phyloP scores from a whole-genome alignment of 1,139 yeast genomes.

The Lodderomyces metapsilosis region DNA sequence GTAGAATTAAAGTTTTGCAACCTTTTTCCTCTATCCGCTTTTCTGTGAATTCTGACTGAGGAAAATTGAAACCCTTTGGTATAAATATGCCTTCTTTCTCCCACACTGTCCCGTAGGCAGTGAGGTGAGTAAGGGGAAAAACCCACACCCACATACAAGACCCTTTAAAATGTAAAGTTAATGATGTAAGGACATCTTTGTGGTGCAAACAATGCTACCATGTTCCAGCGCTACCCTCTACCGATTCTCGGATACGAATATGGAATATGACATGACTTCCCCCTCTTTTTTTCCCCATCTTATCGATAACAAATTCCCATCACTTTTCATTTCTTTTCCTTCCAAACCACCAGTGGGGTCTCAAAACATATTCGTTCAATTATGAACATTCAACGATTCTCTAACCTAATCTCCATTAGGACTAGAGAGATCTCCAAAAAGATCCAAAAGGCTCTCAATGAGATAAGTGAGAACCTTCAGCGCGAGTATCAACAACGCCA shows the following conservation, averaged over 20 bases:
- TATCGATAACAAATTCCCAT: background rate
- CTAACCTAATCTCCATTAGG: constrained; percentile 21
- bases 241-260: constrained; percentile 2
- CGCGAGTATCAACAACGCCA: background rate
- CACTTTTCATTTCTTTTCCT: background rate
- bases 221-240: background rate
- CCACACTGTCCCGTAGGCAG: too few species aligned
- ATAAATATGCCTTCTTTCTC: too few species aligned
- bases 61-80: too few species aligned
- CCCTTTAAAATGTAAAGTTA: too few species aligned
- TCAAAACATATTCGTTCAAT: background rate
- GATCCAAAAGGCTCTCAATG: constrained; percentile 31
- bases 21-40: too few species aligned
- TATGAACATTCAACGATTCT: constrained; percentile 15
- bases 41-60: too few species aligned
- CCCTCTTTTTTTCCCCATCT: background rate
- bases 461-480: constrained; percentile 26
- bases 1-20: too few species aligned
- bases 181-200: too few species aligned
- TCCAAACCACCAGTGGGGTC: background rate
- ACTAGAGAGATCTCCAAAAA: constrained; percentile 27
- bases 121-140: too few species aligned
- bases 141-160: too few species aligned
- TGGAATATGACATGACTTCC: background rate
- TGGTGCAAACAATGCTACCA: too few species aligned